Base-by-base conservation (phyloP, 805 yeast genomes). In the Yamadazyma olivae region DNA sequence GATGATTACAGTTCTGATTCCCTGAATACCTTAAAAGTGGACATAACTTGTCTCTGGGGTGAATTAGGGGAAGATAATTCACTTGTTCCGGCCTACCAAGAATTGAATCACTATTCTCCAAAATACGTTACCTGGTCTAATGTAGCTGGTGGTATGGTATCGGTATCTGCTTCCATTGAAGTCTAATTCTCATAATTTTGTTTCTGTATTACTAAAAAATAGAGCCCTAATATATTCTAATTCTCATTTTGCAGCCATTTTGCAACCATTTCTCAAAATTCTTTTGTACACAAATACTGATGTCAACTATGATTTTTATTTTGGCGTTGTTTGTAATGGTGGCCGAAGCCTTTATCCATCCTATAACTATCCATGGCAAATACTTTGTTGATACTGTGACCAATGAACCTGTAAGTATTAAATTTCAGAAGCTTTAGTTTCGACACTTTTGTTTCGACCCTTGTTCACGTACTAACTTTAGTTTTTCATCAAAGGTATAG, bases 401-500 rank as follows among this genome's bases (percentile, higher is more conserved):
- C 1, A 69, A 75, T 22, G 79, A 81, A 41, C 90, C 90, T 6
- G 86, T 80, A 71, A 24, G 69, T 52, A 13, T 13, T 9, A 12
- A 16, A 17, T 26, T 14, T 24, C 14, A 10, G 14, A 7, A 10
- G 9, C 12, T 24, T 8, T 24, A 6, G 14, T 9, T 6, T 24
- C 18, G 5, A 2, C 41, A 42, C 48, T 45, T 47, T 54, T 49
- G n/a, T n/a, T n/a, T n/a, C n/a, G n/a, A n/a, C n/a, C n/a, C n/a
- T n/a, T n/a, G n/a, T n/a, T n/a, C n/a, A n/a, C n/a, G n/a, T n/a
- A n/a, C n/a, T n/a, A n/a, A 31, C 37, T 30, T 37, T 34, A 80
- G 79, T 90, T 91, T 53, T 81, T 71, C 49, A 72, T 90, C 24
- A 81, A 77, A 57, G 98, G 98, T 14, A 84, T 91, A 1, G 98